Evolutionary conservation across 176 grass and related monocot species (phyloP).

Genomic region (Saccharum officinarum): DNA sequence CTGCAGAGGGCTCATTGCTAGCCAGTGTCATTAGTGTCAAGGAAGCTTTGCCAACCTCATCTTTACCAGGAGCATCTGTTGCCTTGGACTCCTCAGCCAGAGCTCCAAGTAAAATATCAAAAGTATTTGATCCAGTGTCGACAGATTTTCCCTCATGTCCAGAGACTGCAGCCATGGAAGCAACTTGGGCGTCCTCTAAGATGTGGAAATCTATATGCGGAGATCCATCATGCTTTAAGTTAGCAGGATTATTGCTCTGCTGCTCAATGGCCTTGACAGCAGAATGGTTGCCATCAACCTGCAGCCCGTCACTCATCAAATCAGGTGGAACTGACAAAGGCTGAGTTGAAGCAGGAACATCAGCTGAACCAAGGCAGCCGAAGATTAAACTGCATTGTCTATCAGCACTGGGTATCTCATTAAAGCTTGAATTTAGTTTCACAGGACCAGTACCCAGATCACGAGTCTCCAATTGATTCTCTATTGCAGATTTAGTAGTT

Average conservation of each 20-base stretch:
- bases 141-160: slow-evolving; percentile 15
- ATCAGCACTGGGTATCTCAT: background rate
- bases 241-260: background rate
- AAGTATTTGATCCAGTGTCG: slow-evolving; percentile 20
- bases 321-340: background rate
- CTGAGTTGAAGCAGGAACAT: slow-evolving; percentile 11
- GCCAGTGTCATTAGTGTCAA: slow-evolving; percentile 38
- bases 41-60: slow-evolving; percentile 44
- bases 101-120: slow-evolving; percentile 61
- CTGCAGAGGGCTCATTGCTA: slow-evolving; percentile 30
- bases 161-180: background rate
- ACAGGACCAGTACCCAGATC: slow-evolving; percentile 5
- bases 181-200: background rate
- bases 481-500: background rate
- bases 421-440: background rate
- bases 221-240: slow-evolving; percentile 23
- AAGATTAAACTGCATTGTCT: background rate
- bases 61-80: slow-evolving; percentile 35
- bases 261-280: background rate
- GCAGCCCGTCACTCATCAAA: slow-evolving; percentile 7
- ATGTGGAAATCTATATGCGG: background rate
- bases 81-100: slow-evolving; percentile 44
- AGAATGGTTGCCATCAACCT: slow-evolving; percentile 1
- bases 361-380: background rate
- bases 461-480: slow-evolving; percentile 8